A percentile compares a stretch with the other conserved stretches of the same genome.
phyloP scores from a whole-genome alignment of 2,329 filamentous ascomycete genomes.

The Pseudogymnoascus sp. region DNA sequence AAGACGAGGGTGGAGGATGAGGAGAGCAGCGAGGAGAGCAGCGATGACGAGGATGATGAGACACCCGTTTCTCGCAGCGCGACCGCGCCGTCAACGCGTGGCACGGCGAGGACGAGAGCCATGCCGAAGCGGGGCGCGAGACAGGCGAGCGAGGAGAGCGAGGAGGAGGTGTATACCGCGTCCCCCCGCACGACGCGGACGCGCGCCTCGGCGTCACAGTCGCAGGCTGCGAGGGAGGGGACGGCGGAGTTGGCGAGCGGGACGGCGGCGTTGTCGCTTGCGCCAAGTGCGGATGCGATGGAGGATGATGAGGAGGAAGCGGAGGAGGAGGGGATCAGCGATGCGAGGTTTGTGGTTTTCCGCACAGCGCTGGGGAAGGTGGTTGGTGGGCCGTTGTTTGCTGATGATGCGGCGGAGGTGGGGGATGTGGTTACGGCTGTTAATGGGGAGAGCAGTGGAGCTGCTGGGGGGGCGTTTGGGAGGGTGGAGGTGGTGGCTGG shows the following conservation, averaged over 20 bases:
- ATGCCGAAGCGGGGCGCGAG: constrained; percentile 11
- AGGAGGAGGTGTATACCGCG: constrained; percentile 29
- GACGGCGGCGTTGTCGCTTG: constrained; percentile 23
- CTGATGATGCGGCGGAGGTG: constrained; percentile 73
- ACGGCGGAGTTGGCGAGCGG: constrained; percentile 21
- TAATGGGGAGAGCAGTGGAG: constrained; percentile 57
- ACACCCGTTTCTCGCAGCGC: constrained; percentile 20
- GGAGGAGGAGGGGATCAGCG: constrained; percentile 16
- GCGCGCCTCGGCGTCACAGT: constrained; percentile 14
- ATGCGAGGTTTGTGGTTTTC: constrained; percentile 64
- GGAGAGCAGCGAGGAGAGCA: constrained; percentile 50
- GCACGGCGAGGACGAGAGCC: constrained; percentile 27
- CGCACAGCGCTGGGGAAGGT: constrained; percentile 73
- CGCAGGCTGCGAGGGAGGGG: constrained; percentile 22
- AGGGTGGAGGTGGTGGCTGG: constrained; percentile 67
- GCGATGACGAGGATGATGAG: constrained; percentile 34
- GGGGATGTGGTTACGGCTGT: constrained; percentile 68
- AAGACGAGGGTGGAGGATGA: constrained; percentile 53
- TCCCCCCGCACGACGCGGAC: constrained; percentile 18
- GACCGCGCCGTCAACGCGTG: constrained; percentile 14
- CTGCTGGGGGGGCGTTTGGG: constrained; percentile 53
- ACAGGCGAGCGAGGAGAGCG: constrained; percentile 37
- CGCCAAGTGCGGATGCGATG: constrained; percentile 19
- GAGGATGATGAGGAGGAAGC: constrained; percentile 40
- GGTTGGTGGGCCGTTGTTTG: constrained; percentile 74